Evolutionary conservation across 2,329 filamentous ascomycete genomes (phyloP).

Genomic region (Decorospora gaudefroyi): DNA sequence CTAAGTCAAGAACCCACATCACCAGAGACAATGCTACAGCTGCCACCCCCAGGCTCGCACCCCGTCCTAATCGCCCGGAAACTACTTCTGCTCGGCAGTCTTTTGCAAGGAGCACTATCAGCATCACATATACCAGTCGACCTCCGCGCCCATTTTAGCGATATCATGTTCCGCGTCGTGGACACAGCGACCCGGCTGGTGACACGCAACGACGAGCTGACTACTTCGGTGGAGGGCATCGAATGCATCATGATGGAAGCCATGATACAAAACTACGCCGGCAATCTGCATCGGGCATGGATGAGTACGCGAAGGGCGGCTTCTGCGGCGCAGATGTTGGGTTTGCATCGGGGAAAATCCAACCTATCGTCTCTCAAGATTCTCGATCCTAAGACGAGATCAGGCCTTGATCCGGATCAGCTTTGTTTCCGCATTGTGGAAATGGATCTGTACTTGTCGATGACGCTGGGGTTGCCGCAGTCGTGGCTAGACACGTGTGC

Average conservation of each 20-base stretch:
- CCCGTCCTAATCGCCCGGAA: conserved; percentile 43
- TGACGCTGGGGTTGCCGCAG: conserved; percentile 51
- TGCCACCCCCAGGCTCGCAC: conserved; percentile 28
- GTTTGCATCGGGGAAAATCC: conserved; percentile 45
- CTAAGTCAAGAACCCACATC: conserved; percentile 22
- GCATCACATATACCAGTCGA: conserved; percentile 9
- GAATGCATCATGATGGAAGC: conserved; percentile 52
- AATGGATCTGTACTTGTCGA: conserved; percentile 48
- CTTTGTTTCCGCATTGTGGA: conserved; percentile 50
- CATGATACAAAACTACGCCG: conserved; percentile 47
- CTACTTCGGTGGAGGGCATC: conserved; percentile 49
- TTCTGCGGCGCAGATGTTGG: conserved; percentile 50
- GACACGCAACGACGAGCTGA: conserved; percentile 49
- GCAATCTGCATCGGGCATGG: conserved; percentile 51
- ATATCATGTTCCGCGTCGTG: conserved; percentile 38
- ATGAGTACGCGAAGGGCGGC: conserved; percentile 48
- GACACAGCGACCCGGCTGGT: conserved; percentile 38
- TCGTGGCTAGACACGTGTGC: conserved; percentile 24
- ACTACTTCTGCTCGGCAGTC: conserved; percentile 41
- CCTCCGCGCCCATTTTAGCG: conserved; percentile 23
- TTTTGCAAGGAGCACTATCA: conserved; percentile 29
- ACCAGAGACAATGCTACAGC: conserved; percentile 42
- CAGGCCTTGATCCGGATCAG: conserved; percentile 8
- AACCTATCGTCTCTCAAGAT: conserved; percentile 43
- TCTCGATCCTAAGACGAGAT: conserved; percentile 12